Evolutionary conservation across 2,329 filamentous ascomycete genomes (phyloP), one percentile per base, ranked within the genome.

Genomic region (Magnaporthales sp.): DNA sequence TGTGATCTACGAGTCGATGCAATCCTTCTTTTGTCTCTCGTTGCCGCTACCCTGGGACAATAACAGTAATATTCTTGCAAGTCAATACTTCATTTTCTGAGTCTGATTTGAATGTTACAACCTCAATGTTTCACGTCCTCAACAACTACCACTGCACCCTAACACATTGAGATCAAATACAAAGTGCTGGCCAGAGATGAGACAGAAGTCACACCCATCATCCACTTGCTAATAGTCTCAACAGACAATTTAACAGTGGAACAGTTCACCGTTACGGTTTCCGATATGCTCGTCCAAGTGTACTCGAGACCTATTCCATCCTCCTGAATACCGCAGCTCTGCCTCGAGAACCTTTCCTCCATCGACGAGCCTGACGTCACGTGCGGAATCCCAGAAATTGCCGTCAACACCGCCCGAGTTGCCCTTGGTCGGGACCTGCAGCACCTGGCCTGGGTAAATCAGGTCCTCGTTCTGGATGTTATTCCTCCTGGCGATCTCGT

Each of bases 401-500:
- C 75, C 74, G 8, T 66, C 69, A 19, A 58, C 56, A 2, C 71
- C 65, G 56, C 60, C 62, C 9, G 38, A 62, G 30, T 69, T 70
- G 2, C 71, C 70, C 5, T 24, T 8, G 31, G 73, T 72, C 9
- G 78, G 77, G 0, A 80, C 67, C 66, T 75, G 71, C 2, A 80
- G 73, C 2, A 72, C 73, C 71, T 80, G 79, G 1, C 79, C 79
- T 0, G 79, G 78, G 67, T 78, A 78, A 68, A 80, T 80, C 71
- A 79, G 67, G 60, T 80, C 78, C 6, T 78, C 76, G 70, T 80
- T 80, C 66, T 69, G 5, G 67, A 80, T 77, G 69, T 73, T 73
- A 69, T 80, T 80, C 38, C 72, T 72, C 24, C 76, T 71, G 10
- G 77, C 78, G 51, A 80, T 74, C 27, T 80, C 78, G 38, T 80